These are phyloP conservation scores for Pythium rhizo-oryzae DNA, from an alignment of 352 stramenopile genomes.

Conservation along the genomic window DNA sequence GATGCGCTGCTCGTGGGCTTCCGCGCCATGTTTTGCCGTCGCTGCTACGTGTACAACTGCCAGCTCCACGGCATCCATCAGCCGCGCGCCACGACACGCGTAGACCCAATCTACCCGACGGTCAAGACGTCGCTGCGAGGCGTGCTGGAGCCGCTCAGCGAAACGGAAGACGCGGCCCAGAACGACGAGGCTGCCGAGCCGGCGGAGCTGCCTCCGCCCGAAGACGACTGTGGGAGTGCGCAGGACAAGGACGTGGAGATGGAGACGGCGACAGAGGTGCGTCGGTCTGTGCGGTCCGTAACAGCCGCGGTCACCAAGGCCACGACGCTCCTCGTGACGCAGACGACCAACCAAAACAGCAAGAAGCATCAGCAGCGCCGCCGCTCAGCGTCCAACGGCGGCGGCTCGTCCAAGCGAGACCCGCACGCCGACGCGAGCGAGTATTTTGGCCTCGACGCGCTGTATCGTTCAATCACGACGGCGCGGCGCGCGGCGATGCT, in stretches of 20 bases:
- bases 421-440: constrained; percentile 47
- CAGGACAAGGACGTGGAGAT: background rate
- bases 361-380: background rate
- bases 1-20: constrained; percentile 41
- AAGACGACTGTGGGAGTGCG: constrained; percentile 41
- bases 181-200: background rate
- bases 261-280: constrained; percentile 13
- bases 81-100: constrained; percentile 42
- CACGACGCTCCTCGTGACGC: constrained; percentile 14
- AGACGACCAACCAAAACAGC: constrained; percentile 5
- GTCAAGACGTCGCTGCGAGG: constrained; percentile 48
- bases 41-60: constrained; percentile 80
- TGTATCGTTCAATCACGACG: constrained; percentile 52
- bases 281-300: constrained; percentile 23
- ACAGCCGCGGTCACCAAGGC: constrained; percentile 25
- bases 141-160: constrained; percentile 2
- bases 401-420: constrained; percentile 26
- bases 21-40: constrained; percentile 68
- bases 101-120: constrained; percentile 56
- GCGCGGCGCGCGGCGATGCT: constrained; percentile 22
- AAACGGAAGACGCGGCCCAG: background rate
- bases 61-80: constrained; percentile 66
- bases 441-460: constrained; percentile 53
- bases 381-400: background rate
- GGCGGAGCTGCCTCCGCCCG: constrained; percentile 8